These are phyloP conservation scores for Oryza meridionalis DNA, from an alignment of 176 grass and related monocot species.

Conservation along the genomic window DNA sequence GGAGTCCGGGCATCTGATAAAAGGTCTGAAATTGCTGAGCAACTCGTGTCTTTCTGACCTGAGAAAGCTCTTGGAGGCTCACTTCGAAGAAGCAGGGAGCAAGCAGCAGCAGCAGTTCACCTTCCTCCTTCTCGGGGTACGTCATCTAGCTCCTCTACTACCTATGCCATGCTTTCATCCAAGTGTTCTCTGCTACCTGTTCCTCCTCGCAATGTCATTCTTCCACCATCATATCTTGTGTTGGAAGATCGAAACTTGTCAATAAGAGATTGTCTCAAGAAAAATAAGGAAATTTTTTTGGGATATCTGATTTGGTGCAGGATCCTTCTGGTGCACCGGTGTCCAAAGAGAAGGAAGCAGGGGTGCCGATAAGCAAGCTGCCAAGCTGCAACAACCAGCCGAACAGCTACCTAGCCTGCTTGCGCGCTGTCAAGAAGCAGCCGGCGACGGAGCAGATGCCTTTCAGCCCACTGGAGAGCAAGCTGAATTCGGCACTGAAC, in stretches of 20 bases:
- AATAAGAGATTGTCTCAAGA: neutral
- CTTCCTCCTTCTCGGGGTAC: conserved; percentile 90
- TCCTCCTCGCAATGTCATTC: conserved; percentile 9
- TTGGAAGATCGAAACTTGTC: conserved; percentile 10
- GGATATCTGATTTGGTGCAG: conserved; percentile 41
- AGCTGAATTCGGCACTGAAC: conserved; percentile 50
- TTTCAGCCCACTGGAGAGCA: conserved; percentile 80
- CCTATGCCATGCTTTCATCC: conserved; percentile 4
- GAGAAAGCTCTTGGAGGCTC: conserved; percentile 61
- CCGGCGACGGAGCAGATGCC: conserved; percentile 51
- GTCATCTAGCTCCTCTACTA: conserved; percentile 28
- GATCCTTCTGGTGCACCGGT: conserved; percentile 82
- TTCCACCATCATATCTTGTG: neutral
- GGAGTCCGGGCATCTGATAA: conserved; percentile 77
- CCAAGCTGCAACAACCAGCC: conserved; percentile 73
- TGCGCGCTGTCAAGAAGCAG: conserved; percentile 60
- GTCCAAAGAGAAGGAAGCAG: conserved; percentile 63
- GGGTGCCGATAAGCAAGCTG: conserved; percentile 58
- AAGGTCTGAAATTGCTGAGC: conserved; percentile 57
- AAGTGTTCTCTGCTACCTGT: conserved; percentile 22
- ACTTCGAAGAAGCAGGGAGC: conserved; percentile 60
- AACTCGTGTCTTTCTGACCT: conserved; percentile 65
- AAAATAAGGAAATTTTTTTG: neutral
- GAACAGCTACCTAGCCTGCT: conserved; percentile 62
- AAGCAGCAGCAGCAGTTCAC: conserved; percentile 68